Conservation (phyloP, 2,329 filamentous ascomycete species). For the Ophiostoma piceae region DNA sequence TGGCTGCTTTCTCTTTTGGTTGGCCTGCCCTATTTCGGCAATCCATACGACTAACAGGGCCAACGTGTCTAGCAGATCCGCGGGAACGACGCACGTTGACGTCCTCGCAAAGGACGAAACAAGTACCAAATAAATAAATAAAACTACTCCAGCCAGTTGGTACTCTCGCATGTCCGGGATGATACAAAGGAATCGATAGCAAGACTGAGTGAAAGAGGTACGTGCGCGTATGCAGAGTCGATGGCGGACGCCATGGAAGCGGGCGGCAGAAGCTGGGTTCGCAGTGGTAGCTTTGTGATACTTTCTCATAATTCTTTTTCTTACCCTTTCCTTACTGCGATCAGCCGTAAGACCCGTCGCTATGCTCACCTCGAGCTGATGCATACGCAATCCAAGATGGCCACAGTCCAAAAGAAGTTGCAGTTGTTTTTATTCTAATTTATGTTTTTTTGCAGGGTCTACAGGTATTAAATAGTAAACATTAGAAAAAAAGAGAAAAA, state of each 20-base stretch:
- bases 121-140: not conserved
- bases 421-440: not conserved
- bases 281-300: not conserved
- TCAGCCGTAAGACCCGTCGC: not conserved
- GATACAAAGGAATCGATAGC: not conserved
- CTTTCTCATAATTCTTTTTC: not conserved
- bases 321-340: not conserved
- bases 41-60: not conserved
- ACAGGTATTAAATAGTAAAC: not conserved
- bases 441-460: not conserved
- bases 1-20: not conserved
- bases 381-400: not conserved
- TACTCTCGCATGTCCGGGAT: not conserved
- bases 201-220: not conserved
- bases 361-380: not conserved
- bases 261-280: not conserved
- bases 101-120: not conserved
- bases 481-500: not conserved
- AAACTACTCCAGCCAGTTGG: not conserved
- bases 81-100: conserved; percentile 3
- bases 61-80: not conserved
- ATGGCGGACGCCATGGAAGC: not conserved
- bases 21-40: not conserved
- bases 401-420: not conserved
- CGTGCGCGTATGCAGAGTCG: not conserved